Evolutionary conservation across 2,329 filamentous ascomycete species (phyloP), one percentile per base, ranked within the genome.

Genomic region (Ceratocystis lukuohia): DNA sequence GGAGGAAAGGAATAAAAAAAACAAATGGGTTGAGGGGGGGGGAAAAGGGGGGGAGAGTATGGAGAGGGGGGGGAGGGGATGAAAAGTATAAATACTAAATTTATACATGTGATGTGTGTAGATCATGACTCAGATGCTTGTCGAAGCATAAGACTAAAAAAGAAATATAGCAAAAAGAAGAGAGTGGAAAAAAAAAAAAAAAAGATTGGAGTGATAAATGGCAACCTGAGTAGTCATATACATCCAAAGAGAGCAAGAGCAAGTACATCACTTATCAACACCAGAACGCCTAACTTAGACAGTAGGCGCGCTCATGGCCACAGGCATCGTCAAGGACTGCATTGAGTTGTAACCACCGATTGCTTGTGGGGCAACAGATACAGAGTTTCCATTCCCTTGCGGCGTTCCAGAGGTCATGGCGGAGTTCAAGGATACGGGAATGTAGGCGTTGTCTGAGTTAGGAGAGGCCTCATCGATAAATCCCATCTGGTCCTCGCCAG

Each of bases 401-500:
- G 46, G 7, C 22, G 53, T 30, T 28, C 53, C 53, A 33, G 62
- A 45, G 30, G 48, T 46, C 64, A 65, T 65, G 33, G 48, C 37
- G 22, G 77, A 76, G 69, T 80, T 80, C 12, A 87, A 75, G 1
- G 82, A 82, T 4, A 77, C 73, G 5, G 80, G 75, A 57, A 82
- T 74, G 73, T 88, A 89, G 65, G 84, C 84, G 70, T 81, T 79
- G 70, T 88, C 85, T 0, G 87, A 89, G 61, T 82, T 85, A 17
- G 89, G 88, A 12, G 88, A 91, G 20, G 88, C 85, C 70, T 92
- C 88, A 69, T 91, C 89, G 33, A 92, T 82, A 48, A 89, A 87
- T 64, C 88, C 88, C 66, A 93, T 85, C 37, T 92, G 88, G 71
- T 94, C 89, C 70, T 95, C 91, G 68, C 93, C 90, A 45, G 84